phyloP scores from a whole-genome alignment of 108 stramenopile species.

The Cylindrotheca closterium region DNA sequence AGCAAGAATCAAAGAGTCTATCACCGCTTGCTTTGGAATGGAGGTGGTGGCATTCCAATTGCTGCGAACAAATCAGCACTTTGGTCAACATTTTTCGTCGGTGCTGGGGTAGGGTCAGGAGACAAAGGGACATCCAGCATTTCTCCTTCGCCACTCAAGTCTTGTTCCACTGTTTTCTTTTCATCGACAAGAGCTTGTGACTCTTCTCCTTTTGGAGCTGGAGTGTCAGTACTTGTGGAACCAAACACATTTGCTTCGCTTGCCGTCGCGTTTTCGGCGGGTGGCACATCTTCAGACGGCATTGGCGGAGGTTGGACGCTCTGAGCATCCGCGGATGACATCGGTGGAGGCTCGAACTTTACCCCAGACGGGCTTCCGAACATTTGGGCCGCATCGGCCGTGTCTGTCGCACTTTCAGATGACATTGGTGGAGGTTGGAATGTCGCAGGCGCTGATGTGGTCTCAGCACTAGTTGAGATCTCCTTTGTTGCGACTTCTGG shows the following conservation, averaged over 20 bases:
- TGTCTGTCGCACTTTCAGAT: not conserved
- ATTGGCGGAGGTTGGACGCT: too few relatives aligned
- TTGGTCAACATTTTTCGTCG: not conserved
- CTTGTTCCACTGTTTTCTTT: not conserved
- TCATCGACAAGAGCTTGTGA: slow-evolving; percentile 7
- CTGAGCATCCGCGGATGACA: too few relatives aligned
- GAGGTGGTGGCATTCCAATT: slow-evolving; percentile 58
- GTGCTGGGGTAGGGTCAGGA: slow-evolving; percentile 13
- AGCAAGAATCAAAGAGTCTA: not conserved
- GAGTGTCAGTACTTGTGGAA: not conserved
- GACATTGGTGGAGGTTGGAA: too few relatives aligned
- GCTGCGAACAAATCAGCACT: slow-evolving; percentile 29
- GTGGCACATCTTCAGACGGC: not conserved
- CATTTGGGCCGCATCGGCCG: not conserved
- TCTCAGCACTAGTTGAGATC: not conserved
- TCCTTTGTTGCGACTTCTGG: not conserved
- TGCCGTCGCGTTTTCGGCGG: not conserved
- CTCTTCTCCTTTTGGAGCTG: not conserved
- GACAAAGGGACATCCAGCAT: slow-evolving; percentile 33
- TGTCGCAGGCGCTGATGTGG: too few relatives aligned
- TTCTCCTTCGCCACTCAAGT: slow-evolving; percentile 14
- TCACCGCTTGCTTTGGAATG: slow-evolving; percentile 25
- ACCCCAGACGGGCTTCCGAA: too few relatives aligned
- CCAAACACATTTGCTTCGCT: not conserved
- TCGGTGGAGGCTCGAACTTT: too few relatives aligned